Conservation (phyloP, 352 stramenopile species). For the Globisporangium sylvaticum region DNA sequence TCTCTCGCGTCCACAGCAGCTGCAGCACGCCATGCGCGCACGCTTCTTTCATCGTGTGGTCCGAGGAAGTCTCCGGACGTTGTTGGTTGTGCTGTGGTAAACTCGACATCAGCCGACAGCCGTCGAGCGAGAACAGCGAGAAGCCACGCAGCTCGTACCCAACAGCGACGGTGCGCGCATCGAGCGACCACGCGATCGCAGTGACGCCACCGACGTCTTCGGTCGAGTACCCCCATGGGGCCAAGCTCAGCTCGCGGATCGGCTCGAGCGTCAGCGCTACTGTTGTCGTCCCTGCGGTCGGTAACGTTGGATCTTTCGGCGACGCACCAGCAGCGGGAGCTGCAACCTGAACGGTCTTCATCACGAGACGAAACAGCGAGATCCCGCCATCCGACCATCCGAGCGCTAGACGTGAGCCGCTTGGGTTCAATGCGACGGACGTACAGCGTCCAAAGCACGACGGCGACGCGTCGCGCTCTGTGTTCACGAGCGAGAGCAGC, state of each 20-base stretch:
- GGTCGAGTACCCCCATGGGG: conserved; percentile 53
- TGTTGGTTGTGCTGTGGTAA: conserved; percentile 75
- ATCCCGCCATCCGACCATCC: conserved; percentile 72
- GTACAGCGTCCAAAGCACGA: conserved; percentile 47
- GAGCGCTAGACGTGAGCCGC: conserved; percentile 49
- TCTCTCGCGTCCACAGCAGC: conserved; percentile 63
- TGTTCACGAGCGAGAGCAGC: conserved; percentile 73
- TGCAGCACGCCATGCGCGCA: conserved; percentile 53
- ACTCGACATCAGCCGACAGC: conserved; percentile 79
- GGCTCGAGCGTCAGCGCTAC: conserved; percentile 42
- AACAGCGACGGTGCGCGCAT: conserved; percentile 53
- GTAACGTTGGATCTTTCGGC: neutral
- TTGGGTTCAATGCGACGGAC: conserved; percentile 35
- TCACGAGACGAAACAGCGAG: conserved; percentile 54
- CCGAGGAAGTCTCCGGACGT: conserved; percentile 23
- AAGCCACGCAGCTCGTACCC: conserved; percentile 75
- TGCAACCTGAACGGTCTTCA: conserved; percentile 17
- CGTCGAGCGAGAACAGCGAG: conserved; percentile 74
- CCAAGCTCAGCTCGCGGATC: conserved; percentile 58
- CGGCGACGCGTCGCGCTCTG: conserved; percentile 28
- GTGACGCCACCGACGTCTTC: conserved; percentile 58
- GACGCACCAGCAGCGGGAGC: neutral
- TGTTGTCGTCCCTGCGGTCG: neutral
- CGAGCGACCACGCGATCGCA: conserved; percentile 60
- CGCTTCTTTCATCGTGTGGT: conserved; percentile 42